Base-by-base conservation (phyloP, 2,329 filamentous ascomycete species). In the Botrytis hyacinthi region DNA sequence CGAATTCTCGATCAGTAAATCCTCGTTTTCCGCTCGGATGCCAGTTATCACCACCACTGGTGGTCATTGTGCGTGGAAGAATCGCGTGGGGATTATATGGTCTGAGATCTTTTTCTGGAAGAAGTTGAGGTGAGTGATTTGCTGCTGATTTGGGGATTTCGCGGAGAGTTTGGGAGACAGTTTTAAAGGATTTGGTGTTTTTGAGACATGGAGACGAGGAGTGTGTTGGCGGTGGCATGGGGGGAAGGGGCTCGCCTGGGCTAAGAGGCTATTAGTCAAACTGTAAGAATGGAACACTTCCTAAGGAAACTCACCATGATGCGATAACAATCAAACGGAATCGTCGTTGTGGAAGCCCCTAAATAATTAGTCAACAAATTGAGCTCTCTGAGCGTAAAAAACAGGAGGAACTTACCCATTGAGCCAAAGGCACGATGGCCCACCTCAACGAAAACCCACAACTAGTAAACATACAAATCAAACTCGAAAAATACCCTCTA, bases 401-500 rank as follows among this genome's bases (percentile, higher is more conserved):
- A 32, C 42, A 59, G 46, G 44, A 54, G 26, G 22, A 29, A 74
- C 77, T 54, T 67, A 78, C 79, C 84, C 86, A 89, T 59, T 85
- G 82, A 22, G 83, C 83, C 0, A 89, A 82, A 10, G 83, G 81
- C 1, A 93, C 80, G 0, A 92, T 80, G 32, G 86, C 87, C 91
- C 92, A 96, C 3, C 90, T 84, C 0, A 95, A 84, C 0, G 90
- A 93, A 79, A 93, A 97, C 2, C 89, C 89, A 40, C 86, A 81
- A 4, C 87, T 82, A 0, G 92, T 89, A 71, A 95, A 90, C 46
- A 90, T 88, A 40, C 86, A 83, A 4, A 96, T 83, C 0, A 95
- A 81, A 0, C 85, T 82, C 57, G 86, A 84, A 65, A 94, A 90
- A 70, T 87, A 90, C 0, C 83, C 81, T 18, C 83, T 80, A 72